Conservation (phyloP, 768 basidiomycete genomes). For the Pisolithus tinctorius region DNA sequence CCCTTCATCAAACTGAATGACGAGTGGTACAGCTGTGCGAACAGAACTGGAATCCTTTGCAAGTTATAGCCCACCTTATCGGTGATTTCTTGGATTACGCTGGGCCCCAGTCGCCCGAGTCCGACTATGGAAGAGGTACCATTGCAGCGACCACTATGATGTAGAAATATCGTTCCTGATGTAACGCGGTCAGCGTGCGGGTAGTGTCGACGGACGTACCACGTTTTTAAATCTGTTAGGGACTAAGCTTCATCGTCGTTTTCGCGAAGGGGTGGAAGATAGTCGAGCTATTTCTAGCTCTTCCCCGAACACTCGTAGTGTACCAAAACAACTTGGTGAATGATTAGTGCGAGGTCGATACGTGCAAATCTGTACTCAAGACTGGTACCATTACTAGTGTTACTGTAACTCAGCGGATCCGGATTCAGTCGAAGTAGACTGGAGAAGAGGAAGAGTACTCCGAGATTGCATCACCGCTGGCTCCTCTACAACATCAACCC, state of each 20-base stretch:
- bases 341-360: no score
- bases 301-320: no score
- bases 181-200: neutral
- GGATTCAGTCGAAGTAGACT: neutral
- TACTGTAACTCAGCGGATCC: slow-evolving; percentile 30
- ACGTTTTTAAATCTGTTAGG: slow-evolving; percentile 82
- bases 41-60: slow-evolving; percentile 81
- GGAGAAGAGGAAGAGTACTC: neutral
- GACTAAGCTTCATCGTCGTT: slow-evolving; percentile 86
- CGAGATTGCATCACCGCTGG: neutral
- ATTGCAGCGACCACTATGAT: slow-evolving; percentile 56
- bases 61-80: slow-evolving; percentile 65
- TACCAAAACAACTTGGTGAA: no score
- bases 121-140: slow-evolving; percentile 72
- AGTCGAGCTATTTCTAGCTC: no score
- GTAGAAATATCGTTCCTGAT: neutral
- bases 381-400: slow-evolving; percentile 46
- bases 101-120: slow-evolving; percentile 43
- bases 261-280: slow-evolving; percentile 64
- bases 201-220: slow-evolving; percentile 25
- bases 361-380: no score
- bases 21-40: slow-evolving; percentile 55
- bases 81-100: slow-evolving; percentile 80
- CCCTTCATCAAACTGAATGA: slow-evolving; percentile 73
- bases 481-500: neutral